Evolutionary conservation across 306 rosid genomes (phyloP).

Genomic region (Betula pendula): DNA sequence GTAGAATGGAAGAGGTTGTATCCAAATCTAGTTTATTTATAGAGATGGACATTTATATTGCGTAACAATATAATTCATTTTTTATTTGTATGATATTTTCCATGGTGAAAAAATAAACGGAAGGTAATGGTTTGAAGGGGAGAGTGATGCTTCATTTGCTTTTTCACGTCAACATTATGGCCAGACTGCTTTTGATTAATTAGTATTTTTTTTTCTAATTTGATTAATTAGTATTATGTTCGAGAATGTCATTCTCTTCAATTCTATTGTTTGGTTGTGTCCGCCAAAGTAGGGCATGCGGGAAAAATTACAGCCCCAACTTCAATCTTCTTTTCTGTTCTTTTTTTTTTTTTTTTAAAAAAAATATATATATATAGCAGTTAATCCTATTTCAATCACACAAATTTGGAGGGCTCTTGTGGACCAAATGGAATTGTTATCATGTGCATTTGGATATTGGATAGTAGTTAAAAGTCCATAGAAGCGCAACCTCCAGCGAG

Average conservation of each 20-base stretch:
- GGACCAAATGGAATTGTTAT: no score
- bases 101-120: constrained; percentile 21
- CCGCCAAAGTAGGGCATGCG: no score
- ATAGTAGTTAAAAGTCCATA: no score
- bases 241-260: background rate
- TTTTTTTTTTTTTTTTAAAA: no score
- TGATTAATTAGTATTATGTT: background rate
- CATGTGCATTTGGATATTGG: no score
- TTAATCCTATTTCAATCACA: no score
- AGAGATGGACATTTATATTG: constrained; percentile 17
- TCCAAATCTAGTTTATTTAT: constrained; percentile 19
- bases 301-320: no score
- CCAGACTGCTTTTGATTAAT: constrained; percentile 18
- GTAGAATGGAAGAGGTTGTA: constrained; percentile 24
- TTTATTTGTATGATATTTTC: constrained; percentile 13
- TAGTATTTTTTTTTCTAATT: no score
- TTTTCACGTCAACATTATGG: background rate
- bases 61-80: constrained; percentile 20
- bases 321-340: no score
- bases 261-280: background rate
- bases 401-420: no score
- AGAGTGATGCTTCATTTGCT: background rate
- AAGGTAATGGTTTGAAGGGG: constrained; percentile 10
- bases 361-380: no score
- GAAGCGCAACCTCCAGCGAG: no score